Base-by-base conservation (phyloP, 345 rosid genomes). In the Sisymbrium irio region DNA sequence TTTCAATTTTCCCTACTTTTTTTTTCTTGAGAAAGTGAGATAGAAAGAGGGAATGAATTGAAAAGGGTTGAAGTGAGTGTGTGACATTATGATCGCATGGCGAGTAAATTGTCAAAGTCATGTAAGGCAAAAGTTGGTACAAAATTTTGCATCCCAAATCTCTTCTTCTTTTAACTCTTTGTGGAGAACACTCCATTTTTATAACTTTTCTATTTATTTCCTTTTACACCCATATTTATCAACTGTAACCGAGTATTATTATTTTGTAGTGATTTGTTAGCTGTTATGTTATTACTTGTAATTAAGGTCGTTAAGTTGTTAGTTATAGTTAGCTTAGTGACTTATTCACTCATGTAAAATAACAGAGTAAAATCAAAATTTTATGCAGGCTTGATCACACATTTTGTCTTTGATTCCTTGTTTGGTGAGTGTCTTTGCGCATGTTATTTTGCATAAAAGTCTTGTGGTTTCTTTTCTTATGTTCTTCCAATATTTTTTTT, bases 41-140 rank as follows among this genome's bases (percentile, higher is more conserved):
- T 62, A 71, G 35, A 58, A 58, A 73, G 45, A 56, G 7, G 17
- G 61, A 74, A 74, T 57, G 72, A 67, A 67, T 59, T 40, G 55
- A 75, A 75, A 75, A 75, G 78, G 40, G 39, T 60, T 61, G 62
- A 60, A 67, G 49, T 67, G 63, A 75, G 69, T 75, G 74, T 67
- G 54, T 60, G 69, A 75, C 78, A 75, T 59, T 51, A 75, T 75
- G 78, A 75, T 75, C 74, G 69, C 78, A 67, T 67, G 78, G 74
- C 19, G 17, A 67, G 47, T 28, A 67, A 75, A 39, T 67, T 60
- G 74, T 75, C 73, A 75, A 75, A 67, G 69, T 67, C 46, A 67
- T 75, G 78, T 67, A 51, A 67, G 73, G 78, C 55, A 67, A 75
- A 75, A 75, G 78, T 68, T 60, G 22, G 12, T 67, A 60, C 68